Evolutionary conservation across 208 protist species (phyloP), one percentile per base, ranked within the genome.

Genomic region (Porcisia hertigi): DNA sequence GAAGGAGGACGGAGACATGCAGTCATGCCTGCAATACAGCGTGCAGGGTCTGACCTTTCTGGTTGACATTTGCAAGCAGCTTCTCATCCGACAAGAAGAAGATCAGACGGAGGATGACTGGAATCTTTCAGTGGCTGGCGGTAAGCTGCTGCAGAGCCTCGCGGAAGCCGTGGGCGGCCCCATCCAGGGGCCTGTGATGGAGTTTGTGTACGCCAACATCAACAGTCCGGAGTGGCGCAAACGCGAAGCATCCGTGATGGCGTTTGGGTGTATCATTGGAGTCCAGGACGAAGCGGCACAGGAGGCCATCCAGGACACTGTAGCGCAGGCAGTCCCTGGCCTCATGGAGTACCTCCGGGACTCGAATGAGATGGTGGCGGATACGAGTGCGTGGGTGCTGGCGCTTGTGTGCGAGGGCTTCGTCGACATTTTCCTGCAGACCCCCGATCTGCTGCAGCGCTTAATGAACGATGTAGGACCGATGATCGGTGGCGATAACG

Each of bases 181-280:
- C 6, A 80, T 98, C 69, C 84, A 99, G 62, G 69, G 76, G 9
- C 80, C 90, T 49, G 91, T 99, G 4, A 95, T 99, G 89, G 88
- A 88, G 30, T 99, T 99, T 77, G 89, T 99, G n/a, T 91, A 91
- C 43, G 80, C 82, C 49, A 98, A 99, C 76, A 96, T 99, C 73
- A 87, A 89, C 62, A 91, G 85, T 69, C 14, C 73, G 3, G 89
- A 98, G 62, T 99, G 98, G 98, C 91, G 88, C n/a, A 66, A 92
- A n/a, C 88, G 92, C 9, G 98, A 99, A 83, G 98, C 98, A 16
- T 93, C 98, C 8, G 88, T 96, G 25, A 92, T 98, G 71, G 97
- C 98, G 9, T 99, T 99, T 71, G 98, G 98, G 60, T 98, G 97
- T 57, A 98, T 99, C 57, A 89, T 99, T 30, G 96, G 98, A 70